Base-by-base conservation (phyloP, 1,284 basidiomycete species). In the Moesziomyces globuligerus region DNA sequence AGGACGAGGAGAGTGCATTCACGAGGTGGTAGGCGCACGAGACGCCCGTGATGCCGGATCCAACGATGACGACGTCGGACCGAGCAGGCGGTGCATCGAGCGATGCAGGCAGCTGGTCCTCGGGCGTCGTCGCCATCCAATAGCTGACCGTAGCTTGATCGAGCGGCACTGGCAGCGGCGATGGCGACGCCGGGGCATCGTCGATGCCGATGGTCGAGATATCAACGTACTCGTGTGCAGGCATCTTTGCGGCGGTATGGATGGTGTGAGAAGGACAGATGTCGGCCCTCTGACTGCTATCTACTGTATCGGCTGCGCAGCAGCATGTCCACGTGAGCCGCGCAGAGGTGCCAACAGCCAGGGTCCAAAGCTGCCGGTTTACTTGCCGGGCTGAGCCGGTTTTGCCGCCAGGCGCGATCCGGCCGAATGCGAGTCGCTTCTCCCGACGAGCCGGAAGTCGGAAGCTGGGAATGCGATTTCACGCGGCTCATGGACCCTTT, bases 1-100 rank as follows among this genome's bases (percentile, higher is more conserved):
- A 45, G 38, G 46, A 42, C n/a, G 3, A 15, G 6, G 48, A 25
- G 18, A 71, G 38, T 17, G 29, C 15, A 8, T 54, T 37, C 28
- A 59, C 34, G 36, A 75, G 62, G 37, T 77, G 75, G 17, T 56
- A 69, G 5, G 72, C 70, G 17, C 57, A 57, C 10, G 61, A 67
- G 15, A 72, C 48, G 15, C 75, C 73, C 0, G 72, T 75, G 24
- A 77, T 71, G 15, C 75, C 75, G 0, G 62, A 62, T 1, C 73
- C 73, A 34, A 75, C 67, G 45, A 72, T 64, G 39, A 58, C 66
- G 2, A 71, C 48, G 37, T 72, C 57, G 0, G 61, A 51, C 4
- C 42, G 23, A 3, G 24, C 13, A 7, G 55, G 61, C 0, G 37
- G 38, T 11, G 28, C 15, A 1, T 50, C 47, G 10, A 50, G 42